Evolutionary conservation across 805 yeast genomes (phyloP).

Genomic region (Tetrapisispora nanseiensis): DNA sequence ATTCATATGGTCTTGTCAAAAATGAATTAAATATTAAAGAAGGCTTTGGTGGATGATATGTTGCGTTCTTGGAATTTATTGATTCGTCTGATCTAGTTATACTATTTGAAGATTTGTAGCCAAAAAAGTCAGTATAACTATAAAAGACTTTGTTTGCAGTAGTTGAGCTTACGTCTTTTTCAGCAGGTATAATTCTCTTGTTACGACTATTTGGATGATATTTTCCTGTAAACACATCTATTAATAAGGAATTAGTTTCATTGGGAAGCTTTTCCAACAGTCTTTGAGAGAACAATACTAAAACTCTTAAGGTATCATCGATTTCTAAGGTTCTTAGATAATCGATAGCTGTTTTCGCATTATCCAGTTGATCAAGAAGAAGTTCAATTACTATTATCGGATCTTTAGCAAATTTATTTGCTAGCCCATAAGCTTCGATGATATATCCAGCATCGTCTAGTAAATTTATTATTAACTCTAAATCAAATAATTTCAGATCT

Average conservation of each 20-base stretch:
- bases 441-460: conserved; percentile 65
- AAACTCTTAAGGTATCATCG: conserved; percentile 65
- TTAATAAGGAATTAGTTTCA: conserved; percentile 71
- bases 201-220: conserved; percentile 39
- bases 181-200: background rate
- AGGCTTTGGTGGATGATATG: conserved; percentile 89
- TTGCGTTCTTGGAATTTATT: conserved; percentile 34
- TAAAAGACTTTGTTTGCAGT: conserved; percentile 32
- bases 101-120: conserved; percentile 36
- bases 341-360: conserved; percentile 48
- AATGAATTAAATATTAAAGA: conserved; percentile 79
- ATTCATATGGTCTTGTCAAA: conserved; percentile 75
- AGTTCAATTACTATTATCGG: conserved; percentile 71
- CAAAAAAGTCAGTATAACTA: conserved; percentile 49
- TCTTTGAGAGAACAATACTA: conserved; percentile 55
- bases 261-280: conserved; percentile 62
- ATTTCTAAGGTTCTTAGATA: conserved; percentile 61
- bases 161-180: background rate
- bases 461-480: conserved; percentile 54
- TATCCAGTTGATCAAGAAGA: conserved; percentile 53
- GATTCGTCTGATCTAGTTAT: conserved; percentile 9
- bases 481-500: conserved; percentile 41
- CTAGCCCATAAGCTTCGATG: conserved; percentile 57
- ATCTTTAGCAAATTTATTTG: conserved; percentile 55
- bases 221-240: conserved; percentile 82